Evolutionary conservation across 2,329 filamentous ascomycete species (phyloP), one percentile per base, ranked within the genome.

Genomic region (Ustilaginoidea virens): DNA sequence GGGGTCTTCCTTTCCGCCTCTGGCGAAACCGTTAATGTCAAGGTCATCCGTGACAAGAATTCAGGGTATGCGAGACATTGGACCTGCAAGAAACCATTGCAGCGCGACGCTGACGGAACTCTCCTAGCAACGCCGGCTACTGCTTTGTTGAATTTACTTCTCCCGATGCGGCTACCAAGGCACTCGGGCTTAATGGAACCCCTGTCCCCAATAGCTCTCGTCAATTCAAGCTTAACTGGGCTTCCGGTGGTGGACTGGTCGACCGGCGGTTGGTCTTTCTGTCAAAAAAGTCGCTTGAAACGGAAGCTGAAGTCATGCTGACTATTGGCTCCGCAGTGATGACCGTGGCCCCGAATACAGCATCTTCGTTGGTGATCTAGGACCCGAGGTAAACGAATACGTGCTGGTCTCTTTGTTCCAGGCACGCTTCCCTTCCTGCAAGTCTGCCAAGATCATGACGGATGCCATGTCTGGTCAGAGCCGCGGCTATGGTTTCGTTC

Each of bases 381-480:
- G 90, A 36, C 90, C 92, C 6, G 90, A 98, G 58, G 90, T 98
- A 44, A 98, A 94, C 56, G 90, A 98, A 62, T 96, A 92, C 48
- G 87, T 96, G 33, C 67, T 98, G 35, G 87, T 96, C 30, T 92
- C 86, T 16, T 76, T 98, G 28, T 98, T 98, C 71, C 87, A 96
- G 61, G 79, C 76, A 49, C 83, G 87, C 36, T 98, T 92, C 66
- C 80, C 80, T 1, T 92, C 85, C 7, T 96, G 87, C 80, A 96
- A 96, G 66, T 93, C 85, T 21, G 90, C 90, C 48, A 98, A 98
- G 70, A 98, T 98, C 59, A 98, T 98, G 90, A 93, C 87, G 36
- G 90, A 98, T 49, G 87, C 90, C 36, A 90, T 96, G 59, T 92
- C 80, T 39, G 90, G 90, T 44, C 87, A 96, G 71, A 94, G 86